Percentiles rank a stretch among this genome's conserved stretches.
These are phyloP conservation scores for Tephrocybe sp. DNA, from an alignment of 768 basidiomycete species.

Conservation along the genomic window DNA sequence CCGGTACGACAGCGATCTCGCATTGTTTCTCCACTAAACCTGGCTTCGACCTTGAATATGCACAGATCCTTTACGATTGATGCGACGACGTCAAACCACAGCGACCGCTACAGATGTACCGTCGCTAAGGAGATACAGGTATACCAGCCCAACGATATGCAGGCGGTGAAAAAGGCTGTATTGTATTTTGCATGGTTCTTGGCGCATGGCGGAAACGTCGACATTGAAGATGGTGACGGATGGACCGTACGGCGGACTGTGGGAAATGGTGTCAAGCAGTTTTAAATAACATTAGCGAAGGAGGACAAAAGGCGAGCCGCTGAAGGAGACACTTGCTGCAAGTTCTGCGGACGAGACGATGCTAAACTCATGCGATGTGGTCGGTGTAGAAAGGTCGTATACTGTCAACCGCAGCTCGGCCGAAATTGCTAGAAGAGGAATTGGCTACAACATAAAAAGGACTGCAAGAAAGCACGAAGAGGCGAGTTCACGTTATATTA, in stretches of 20 bases:
- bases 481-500: too few relatives aligned
- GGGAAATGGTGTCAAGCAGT: conserved; percentile 8
- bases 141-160: conserved; percentile 18
- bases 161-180: conserved; percentile 21
- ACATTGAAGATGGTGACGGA: conserved; percentile 37
- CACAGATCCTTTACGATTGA: conserved; percentile 37
- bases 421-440: conserved; percentile 35
- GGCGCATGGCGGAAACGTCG: conserved; percentile 38
- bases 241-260: conserved; percentile 24
- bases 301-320: conserved; percentile 29
- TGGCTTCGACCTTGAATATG: conserved; percentile 36
- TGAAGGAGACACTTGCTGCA: conserved; percentile 26
- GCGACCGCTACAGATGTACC: conserved; percentile 38
- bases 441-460: conserved; percentile 38
- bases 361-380: conserved; percentile 26
- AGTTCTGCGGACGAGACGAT: conserved; percentile 31
- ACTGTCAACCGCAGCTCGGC: conserved; percentile 27
- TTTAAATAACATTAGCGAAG: conserved; percentile 20
- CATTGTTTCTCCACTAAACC: conserved; percentile 41
- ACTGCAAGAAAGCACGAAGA: too few relatives aligned
- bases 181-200: conserved; percentile 36
- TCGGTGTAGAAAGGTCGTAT: conserved; percentile 31
- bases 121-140: conserved; percentile 38
- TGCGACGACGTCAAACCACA: conserved; percentile 38
- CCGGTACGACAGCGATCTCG: conserved; percentile 37